Base-by-base conservation (phyloP, 257 asterid genomes). In the Nicotiana sylvestris region DNA sequence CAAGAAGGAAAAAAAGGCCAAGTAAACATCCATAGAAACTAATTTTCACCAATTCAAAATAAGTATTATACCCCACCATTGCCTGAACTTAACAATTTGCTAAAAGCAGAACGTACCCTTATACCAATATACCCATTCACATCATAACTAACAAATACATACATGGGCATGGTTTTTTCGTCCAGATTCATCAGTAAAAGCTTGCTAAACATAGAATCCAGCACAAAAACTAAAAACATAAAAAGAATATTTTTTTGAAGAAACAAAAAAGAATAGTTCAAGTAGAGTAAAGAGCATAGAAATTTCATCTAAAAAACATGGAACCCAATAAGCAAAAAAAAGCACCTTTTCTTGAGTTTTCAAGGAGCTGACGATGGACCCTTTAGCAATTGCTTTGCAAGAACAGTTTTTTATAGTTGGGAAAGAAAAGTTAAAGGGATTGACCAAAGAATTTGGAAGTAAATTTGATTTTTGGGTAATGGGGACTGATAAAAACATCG, bases 361-460 rank as follows among this genome's bases (percentile, higher is more conserved):
- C 6, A 83, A 16, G 37, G 61, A 80, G 85, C 66, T 55, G 78
- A 37, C 55, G 82, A 30, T 82, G 68, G 74, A 80, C 56, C 72
- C 86, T 70, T 83, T 81, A 43, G 87, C 37, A 43, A 87, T 81
- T 56, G 92, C 88, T 86, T 80, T 85, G 84, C 90, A 79, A 35
- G 25, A 27, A 35, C 72, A 85, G 76, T 2, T 66, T 85, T 81
- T 83, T 17, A 46, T 87, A 46, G 84, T 8, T n/a, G 76, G 84
- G 81, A 84, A 83, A 15, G 84, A 82, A 53, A 84, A 76, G n/a
- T 46, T 68, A 15, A 89, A 78, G 21, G 51, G 78, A 46, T 69
- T 86, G 17, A 66, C 35, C 83, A 18, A 66, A 17, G 82, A 49
- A 37, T n/a, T 46, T 18, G 4, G 61, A 29, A 85, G 18, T 37